Evolutionary conservation across 345 rosid species (phyloP).

Genomic region (Diplotaxis tenuifolia): DNA sequence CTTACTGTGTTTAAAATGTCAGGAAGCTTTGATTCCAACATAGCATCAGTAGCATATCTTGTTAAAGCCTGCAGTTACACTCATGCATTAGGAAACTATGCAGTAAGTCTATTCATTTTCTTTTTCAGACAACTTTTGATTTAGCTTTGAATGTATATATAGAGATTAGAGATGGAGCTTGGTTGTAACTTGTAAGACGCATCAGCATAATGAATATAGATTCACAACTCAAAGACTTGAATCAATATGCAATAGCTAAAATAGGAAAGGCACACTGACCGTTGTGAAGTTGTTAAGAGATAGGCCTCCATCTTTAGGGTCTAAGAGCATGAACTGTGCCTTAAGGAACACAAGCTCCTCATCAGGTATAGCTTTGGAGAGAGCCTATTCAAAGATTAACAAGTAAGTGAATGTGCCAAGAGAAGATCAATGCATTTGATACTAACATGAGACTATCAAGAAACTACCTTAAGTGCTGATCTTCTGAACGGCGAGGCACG

Average conservation of each 20-base stretch:
- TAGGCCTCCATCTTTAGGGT: slow-evolving; percentile 75
- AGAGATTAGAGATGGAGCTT: slow-evolving; percentile 2
- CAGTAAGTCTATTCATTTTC: background rate
- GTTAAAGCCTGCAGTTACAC: slow-evolving; percentile 60
- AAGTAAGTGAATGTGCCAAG: background rate
- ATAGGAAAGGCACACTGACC: slow-evolving; percentile 46
- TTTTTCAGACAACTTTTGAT: too few species aligned
- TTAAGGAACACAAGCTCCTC: slow-evolving; percentile 74
- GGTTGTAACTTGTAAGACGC: background rate
- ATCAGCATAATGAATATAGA: background rate
- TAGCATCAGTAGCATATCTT: slow-evolving; percentile 71
- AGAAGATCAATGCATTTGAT: background rate
- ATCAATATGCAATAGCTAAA: slow-evolving; percentile 3
- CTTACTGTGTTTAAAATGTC: slow-evolving; percentile 71
- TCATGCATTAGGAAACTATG: background rate
- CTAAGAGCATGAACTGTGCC: slow-evolving; percentile 78
- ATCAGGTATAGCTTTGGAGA: slow-evolving; percentile 83
- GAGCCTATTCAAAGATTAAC: slow-evolving; percentile 59
- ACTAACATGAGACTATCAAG: slow-evolving; percentile 1
- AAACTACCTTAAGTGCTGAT: slow-evolving; percentile 79
- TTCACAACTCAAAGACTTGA: background rate
- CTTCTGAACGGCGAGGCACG: slow-evolving; percentile 74
- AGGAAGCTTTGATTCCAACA: slow-evolving; percentile 74
- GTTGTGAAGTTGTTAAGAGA: slow-evolving; percentile 64
- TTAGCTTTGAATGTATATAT: background rate